These are phyloP conservation scores for Penicillium daleae DNA, from an alignment of 495 filamentous ascomycete species.

Conservation along the genomic window DNA sequence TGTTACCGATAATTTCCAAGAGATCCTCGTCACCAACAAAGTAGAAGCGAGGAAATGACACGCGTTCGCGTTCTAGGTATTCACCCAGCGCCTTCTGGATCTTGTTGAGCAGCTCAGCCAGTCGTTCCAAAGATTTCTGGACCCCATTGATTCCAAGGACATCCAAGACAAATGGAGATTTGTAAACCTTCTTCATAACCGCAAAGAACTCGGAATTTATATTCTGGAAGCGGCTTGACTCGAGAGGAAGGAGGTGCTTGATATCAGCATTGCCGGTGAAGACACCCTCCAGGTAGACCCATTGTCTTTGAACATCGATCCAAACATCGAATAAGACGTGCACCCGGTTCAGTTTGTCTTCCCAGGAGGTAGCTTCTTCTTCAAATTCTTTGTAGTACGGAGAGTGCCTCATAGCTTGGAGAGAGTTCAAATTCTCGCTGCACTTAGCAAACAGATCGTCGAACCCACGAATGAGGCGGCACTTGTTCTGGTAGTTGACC, in stretches of 20 bases:
- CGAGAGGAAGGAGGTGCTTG: slow-evolving; percentile 94
- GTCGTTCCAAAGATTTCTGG: slow-evolving; percentile 90
- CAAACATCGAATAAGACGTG: slow-evolving; percentile 98
- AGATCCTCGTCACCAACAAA: slow-evolving; percentile 99
- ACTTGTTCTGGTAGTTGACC: slow-evolving; percentile 97
- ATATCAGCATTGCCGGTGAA: slow-evolving; percentile 99
- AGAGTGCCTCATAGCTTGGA: slow-evolving; percentile 98
- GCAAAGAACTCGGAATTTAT: slow-evolving; percentile 98
- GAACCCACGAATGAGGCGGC: slow-evolving; percentile 94
- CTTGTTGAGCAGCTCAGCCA: slow-evolving; percentile 95
- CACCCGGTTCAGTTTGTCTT: slow-evolving; percentile 96
- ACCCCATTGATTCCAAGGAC: slow-evolving; percentile 93
- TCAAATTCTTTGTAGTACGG: slow-evolving; percentile 99
- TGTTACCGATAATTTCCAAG: slow-evolving; percentile 99
- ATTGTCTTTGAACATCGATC: slow-evolving; percentile 99
- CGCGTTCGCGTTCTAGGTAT: slow-evolving; percentile 95
- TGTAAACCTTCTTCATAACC: slow-evolving; percentile 98
- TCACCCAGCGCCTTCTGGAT: slow-evolving; percentile 99
- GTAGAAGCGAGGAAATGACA: slow-evolving; percentile 98
- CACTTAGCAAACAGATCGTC: slow-evolving; percentile 98
- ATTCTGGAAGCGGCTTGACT: slow-evolving; percentile 95
- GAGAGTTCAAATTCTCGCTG: slow-evolving; percentile 93
- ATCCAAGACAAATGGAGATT: slow-evolving; percentile 90
- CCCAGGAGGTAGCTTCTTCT: slow-evolving; percentile 94
- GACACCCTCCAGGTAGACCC: slow-evolving; percentile 98